phyloP scores from a whole-genome alignment of 176 grass and related monocot genomes.

The Cenchrus purpureus region DNA sequence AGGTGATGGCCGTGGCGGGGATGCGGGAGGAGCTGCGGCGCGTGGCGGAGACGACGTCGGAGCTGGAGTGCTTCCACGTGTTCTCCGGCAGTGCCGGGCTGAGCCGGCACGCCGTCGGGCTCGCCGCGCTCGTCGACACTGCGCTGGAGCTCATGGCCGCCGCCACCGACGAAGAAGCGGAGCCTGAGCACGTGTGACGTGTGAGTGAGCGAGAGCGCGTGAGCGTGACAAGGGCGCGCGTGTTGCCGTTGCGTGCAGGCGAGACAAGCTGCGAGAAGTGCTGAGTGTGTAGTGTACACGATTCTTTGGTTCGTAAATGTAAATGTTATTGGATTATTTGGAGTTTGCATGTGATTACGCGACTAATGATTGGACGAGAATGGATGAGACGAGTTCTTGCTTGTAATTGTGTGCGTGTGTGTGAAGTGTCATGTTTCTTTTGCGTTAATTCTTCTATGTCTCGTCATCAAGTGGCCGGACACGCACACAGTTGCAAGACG shows the following conservation, averaged over 20 bases:
- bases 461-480: background rate
- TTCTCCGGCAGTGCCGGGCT: conserved; percentile 73
- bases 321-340: background rate
- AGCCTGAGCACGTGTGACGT: background rate
- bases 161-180: background rate
- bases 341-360: background rate
- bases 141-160: conserved; percentile 40
- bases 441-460: background rate
- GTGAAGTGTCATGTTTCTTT: background rate
- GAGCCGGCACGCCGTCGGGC: conserved; percentile 42
- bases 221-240: background rate
- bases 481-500: background rate
- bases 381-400: background rate
- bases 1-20: conserved; percentile 37
- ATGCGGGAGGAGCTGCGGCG: conserved; percentile 42
- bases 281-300: background rate
- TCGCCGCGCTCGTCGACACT: conserved; percentile 51
- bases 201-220: background rate
- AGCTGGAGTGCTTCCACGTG: conserved; percentile 78
- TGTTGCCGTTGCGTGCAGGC: background rate
- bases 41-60: conserved; percentile 67
- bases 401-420: background rate
- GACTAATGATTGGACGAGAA: background rate
- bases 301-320: background rate
- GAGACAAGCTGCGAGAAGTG: background rate